Base-by-base conservation (phyloP, 2,329 filamentous ascomycete genomes). In the Diaporthe ampelina region DNA sequence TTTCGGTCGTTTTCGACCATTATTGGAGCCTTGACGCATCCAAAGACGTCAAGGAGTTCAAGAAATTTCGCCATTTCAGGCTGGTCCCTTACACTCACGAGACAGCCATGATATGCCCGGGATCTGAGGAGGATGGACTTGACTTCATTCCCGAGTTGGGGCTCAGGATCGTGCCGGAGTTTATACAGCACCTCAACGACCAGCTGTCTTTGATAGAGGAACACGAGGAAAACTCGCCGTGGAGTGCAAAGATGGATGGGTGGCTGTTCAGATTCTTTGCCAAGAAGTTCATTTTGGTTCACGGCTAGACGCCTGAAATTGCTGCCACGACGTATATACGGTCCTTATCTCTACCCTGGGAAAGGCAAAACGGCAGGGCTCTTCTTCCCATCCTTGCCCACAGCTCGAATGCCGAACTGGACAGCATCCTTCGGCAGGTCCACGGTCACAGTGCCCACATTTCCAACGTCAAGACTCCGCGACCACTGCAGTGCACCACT, bases 381-480 rank as follows among this genome's bases (percentile, higher is more conserved):
- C 80, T 84, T 88, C 73, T 84, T 86, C n/a, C 88, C 88, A 79
- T 88, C 86, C 74, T 77, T 82, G 0, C 86, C 86, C 6, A 88
- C 86, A 26, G 87, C 83, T 76, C 89, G 81, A 0, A 91, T 83
- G 0, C 90, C 89, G 81, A 91, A 90, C 32, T 89, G 85, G 17
- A 89, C 86, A 80, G 90, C 89, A 75, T 91, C 89, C 81, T 90
- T 90, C 72, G 85, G 88, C 76, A 91, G 78, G 1, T 84, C 79
- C 21, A 91, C 80, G 7, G 83, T 87, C 6, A 84, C 86, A 54
- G 79, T 82, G 0, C 82, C 82, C 4, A 85, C 85, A 32, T 85
- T 82, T 0, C 88, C 88, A 4, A 91, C 88, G 77, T 86, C 82
- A 1, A 88, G 74, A 32, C 83, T 80, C 73, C 86, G 83, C 56